Base-by-base conservation (phyloP, 2,329 filamentous ascomycete genomes). In the Trichoderma hamatum region DNA sequence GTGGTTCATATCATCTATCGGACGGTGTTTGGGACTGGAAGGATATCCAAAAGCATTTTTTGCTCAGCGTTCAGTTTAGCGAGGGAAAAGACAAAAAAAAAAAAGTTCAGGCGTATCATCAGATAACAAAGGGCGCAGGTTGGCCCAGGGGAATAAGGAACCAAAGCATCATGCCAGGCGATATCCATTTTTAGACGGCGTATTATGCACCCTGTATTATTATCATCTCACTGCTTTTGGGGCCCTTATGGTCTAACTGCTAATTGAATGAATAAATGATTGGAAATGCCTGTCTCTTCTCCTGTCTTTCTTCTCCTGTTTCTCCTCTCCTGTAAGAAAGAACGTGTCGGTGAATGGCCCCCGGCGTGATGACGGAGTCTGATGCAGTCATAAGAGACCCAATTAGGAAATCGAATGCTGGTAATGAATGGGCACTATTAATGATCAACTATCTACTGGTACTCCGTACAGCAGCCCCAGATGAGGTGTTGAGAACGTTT, bases 41-140 rank as follows among this genome's bases (percentile, higher is more conserved):
- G 64, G 69, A 71, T 69, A 71, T 69, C 69, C 63, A 68, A 65
- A 63, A 66, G 54, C 46, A 65, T 34, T 34, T 62, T 66, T 58
- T 68, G 26, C 62, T 60, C 63, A 67, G 59, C 39, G 59, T 63
- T 64, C 43, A 59, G 63, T 59, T 68, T 28, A 39, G 21, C 30
- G 24, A 51, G 43, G 30, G 43, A 32, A 68, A 68, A 30, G 43
- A 58, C 43, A 30, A 30, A 26, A 30, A 58, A 69, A 66, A 67
- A 69, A 68, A 51, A 43, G 7, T 21, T 28, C 24, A 26, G 58
- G 63, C 66, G 60, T 64, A 65, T 39, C 3, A 43, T 21, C 26
- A 13, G 62, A 26, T 14, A 56, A 30, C 24, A 52, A 63, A 63
- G 60, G 21, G 32, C 61, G 13, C 3, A 58, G 26, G 39, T 26